Percentiles rank a stretch among this genome's conserved stretches.
Evolutionary conservation across 352 stramenopile genomes (phyloP).

Genomic region (Globisporangium nunn): DNA sequence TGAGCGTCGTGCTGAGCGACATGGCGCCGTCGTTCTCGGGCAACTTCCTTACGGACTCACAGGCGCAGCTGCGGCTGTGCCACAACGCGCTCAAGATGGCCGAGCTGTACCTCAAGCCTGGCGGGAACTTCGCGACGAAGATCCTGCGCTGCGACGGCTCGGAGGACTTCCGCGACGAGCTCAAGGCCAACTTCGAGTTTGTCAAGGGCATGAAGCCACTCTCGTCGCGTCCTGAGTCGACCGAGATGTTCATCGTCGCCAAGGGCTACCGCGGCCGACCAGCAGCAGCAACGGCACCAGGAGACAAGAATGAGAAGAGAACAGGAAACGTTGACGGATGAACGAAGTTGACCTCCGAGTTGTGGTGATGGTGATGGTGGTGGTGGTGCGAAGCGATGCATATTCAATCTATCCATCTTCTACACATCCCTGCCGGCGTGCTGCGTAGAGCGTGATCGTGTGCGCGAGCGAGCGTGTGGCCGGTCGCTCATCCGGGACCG

Average conservation of each 20-base stretch:
- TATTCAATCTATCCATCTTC: slow-evolving; percentile 15
- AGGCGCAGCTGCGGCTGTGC: slow-evolving; percentile 77
- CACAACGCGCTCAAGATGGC: slow-evolving; percentile 84
- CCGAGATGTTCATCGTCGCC: slow-evolving; percentile 80
- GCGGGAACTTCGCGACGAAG: slow-evolving; percentile 77
- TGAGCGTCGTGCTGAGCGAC: slow-evolving; percentile 82
- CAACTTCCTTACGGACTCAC: slow-evolving; percentile 65
- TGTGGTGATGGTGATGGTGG: background rate
- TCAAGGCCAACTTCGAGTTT: slow-evolving; percentile 60
- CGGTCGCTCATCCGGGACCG: background rate
- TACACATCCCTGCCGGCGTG: background rate
- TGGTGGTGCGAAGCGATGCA: slow-evolving; percentile 10
- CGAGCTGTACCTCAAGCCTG: slow-evolving; percentile 68
- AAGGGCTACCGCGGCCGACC: slow-evolving; percentile 49
- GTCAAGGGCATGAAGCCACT: slow-evolving; percentile 80
- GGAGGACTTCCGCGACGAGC: slow-evolving; percentile 64
- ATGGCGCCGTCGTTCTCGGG: slow-evolving; percentile 85
- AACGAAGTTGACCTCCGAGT: no score
- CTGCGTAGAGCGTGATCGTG: background rate
- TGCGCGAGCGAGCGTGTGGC: background rate
- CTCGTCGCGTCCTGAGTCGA: slow-evolving; percentile 74
- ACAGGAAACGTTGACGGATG: no score
- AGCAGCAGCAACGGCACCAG: background rate
- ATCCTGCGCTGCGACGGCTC: slow-evolving; percentile 71
- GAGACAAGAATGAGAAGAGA: no score